A percentile compares a stretch with the other conserved stretches of the same genome.
These are phyloP conservation scores for Metschnikowia lunata DNA, from an alignment of 805 yeast species.

Conservation along the genomic window DNA sequence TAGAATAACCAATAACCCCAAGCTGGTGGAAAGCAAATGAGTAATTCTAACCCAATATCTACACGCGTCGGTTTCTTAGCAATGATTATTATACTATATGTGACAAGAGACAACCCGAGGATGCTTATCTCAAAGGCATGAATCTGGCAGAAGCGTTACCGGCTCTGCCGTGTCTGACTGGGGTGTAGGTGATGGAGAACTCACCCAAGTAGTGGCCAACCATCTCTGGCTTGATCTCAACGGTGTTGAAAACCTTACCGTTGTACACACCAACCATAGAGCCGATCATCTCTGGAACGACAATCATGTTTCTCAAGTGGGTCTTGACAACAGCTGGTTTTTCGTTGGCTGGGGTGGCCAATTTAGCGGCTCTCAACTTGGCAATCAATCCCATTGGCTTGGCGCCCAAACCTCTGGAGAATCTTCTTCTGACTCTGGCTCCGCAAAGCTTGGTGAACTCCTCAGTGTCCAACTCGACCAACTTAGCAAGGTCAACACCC, in stretches of 20 bases:
- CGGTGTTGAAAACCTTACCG: conserved; percentile 99
- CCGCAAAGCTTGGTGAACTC: conserved; percentile 95
- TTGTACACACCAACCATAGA: conserved; percentile 98
- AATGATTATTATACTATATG: conserved; percentile 17
- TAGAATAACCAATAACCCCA: too few species aligned
- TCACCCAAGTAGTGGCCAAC: conserved; percentile 99
- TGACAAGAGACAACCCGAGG: conserved; percentile 5
- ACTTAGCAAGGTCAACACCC: conserved; percentile 95
- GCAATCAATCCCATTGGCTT: conserved; percentile 94
- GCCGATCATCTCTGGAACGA: conserved; percentile 99
- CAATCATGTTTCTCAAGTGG: conserved; percentile 97
- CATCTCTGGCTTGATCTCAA: conserved; percentile 99
- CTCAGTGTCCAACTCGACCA: conserved; percentile 91
- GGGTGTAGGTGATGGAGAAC: conserved; percentile 99
- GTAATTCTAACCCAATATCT: too few species aligned
- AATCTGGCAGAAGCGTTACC: conserved; percentile 79
- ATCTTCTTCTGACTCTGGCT: conserved; percentile 99
- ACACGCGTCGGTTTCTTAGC: conserved; percentile 6
- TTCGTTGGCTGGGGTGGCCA: conserved; percentile 84
- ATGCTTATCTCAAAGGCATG: conserved; percentile 56
- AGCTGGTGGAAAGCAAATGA: too few species aligned
- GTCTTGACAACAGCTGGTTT: conserved; percentile 98
- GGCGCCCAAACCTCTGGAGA: conserved; percentile 93
- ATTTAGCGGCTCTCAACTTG: conserved; percentile 96
- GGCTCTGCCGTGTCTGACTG: conserved; percentile 99